A percentile compares a stretch with the other conserved stretches of the same genome.
phyloP scores from a whole-genome alignment of 768 basidiomycete species.

The Rhizopogon sp. region DNA sequence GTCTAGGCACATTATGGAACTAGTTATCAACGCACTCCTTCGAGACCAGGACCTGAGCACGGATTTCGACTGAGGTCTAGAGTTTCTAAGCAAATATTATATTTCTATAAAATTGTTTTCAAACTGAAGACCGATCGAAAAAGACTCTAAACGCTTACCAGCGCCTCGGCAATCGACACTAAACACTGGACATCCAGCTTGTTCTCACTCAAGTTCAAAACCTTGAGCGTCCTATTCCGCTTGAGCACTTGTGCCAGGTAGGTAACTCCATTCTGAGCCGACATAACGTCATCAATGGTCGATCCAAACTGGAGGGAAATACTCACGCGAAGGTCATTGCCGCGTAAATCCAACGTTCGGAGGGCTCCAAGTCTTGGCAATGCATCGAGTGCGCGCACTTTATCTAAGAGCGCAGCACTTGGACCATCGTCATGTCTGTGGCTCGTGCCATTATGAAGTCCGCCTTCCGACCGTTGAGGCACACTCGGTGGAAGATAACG shows the following conservation, averaged over 20 bases:
- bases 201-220: slow-evolving; percentile 92
- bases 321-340: slow-evolving; percentile 88
- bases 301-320: background rate
- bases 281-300: background rate
- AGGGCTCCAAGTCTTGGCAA: slow-evolving; percentile 82
- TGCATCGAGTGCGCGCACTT: slow-evolving; percentile 85
- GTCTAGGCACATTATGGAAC: background rate
- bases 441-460: background rate
- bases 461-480: background rate
- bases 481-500: slow-evolving; percentile 28
- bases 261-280: slow-evolving; percentile 59
- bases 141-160: slow-evolving; percentile 46
- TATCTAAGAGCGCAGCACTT: slow-evolving; percentile 76
- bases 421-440: slow-evolving; percentile 38
- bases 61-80: slow-evolving; percentile 92
- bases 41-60: slow-evolving; percentile 82
- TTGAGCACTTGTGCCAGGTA: slow-evolving; percentile 96
- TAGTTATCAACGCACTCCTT: slow-evolving; percentile 64
- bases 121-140: background rate
- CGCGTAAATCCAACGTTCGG: slow-evolving; percentile 84
- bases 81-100: slow-evolving; percentile 90
- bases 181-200: slow-evolving; percentile 83
- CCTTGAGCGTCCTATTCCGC: slow-evolving; percentile 90
- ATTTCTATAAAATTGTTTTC: slow-evolving; percentile 56
- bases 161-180: slow-evolving; percentile 77